Base-by-base conservation (phyloP, 1,284 basidiomycete genomes). In the Retiboletus flavoniger region DNA sequence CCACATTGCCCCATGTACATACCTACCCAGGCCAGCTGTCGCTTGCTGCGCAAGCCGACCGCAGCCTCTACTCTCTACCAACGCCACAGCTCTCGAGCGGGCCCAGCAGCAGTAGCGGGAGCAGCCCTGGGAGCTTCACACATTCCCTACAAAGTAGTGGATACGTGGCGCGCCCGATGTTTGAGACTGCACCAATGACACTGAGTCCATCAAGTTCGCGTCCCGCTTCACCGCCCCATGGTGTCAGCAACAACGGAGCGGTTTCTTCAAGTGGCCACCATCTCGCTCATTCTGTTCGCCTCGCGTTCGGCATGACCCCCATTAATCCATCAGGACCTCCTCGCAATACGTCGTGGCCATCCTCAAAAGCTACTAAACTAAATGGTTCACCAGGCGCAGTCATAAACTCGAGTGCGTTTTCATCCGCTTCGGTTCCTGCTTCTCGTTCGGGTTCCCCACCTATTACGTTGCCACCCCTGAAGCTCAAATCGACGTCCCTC, bases 251-350 rank as follows among this genome's bases (percentile, higher is more conserved):
- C 56, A 63, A 44, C 46, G 61, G 57, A 29, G 14, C 39, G 19
- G 40, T 38, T 5, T 4, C 57, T 29, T 47, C 58, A 3, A 69
- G 73, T 49, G 79, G 84, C 55, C 83, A 82, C 63, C 84, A 90
- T 71, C 79, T 92, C 40, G 89, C 86, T 6, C 86, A 89, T 63
- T 89, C 86, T 3, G 87, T 95, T 17, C 84, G 89, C 34, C 78
- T 86, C 26, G 92, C 92, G 41, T 95, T 95, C 63, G 90, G 88
- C 7, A 94, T 94, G 90, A 93, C 92, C 6, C 91, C 91, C 1
- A 92, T 93, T 52, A 80, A 81, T 56, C 72, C 74, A 34, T 67
- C 74, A 34, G 66, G 71, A 17, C 63, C 72, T 19, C 63, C 70
- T 34, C 72, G 71, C 49, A 73, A 73, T 47, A 74, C 73, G 9